These are phyloP conservation scores for Hippophae gyantsensis DNA, from an alignment of 306 rosid genomes.

Conservation along the genomic window DNA sequence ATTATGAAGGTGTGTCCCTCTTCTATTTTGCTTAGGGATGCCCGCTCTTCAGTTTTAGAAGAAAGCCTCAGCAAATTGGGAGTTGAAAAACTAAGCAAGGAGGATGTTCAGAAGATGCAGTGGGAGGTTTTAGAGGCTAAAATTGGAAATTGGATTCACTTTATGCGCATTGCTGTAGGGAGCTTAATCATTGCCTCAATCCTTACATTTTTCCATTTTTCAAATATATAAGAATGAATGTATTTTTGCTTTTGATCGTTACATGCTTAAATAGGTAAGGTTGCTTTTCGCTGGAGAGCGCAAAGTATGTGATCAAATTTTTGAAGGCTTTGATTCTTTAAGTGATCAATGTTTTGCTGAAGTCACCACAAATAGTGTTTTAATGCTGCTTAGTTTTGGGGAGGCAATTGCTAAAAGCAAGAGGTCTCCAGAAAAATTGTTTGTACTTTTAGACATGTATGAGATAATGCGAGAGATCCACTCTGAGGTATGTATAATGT, in stretches of 20 bases:
- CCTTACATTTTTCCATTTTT: no score
- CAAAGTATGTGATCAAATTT: slow-evolving; percentile 80
- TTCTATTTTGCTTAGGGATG: slow-evolving; percentile 45
- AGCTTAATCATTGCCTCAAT: slow-evolving; percentile 10
- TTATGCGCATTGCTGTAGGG: slow-evolving; percentile 95
- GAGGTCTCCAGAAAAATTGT: slow-evolving; percentile 92
- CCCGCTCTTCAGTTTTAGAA: slow-evolving; percentile 76
- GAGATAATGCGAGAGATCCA: slow-evolving; percentile 97
- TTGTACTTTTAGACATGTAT: slow-evolving; percentile 93
- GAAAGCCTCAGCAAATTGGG: slow-evolving; percentile 89
- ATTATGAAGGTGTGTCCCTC: slow-evolving; percentile 2
- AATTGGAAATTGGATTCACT: slow-evolving; percentile 98
- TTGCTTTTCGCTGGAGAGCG: slow-evolving; percentile 92
- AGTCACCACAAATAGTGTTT: slow-evolving; percentile 82
- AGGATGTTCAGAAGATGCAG: slow-evolving; percentile 89
- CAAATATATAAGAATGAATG: background rate
- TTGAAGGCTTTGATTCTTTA: slow-evolving; percentile 79
- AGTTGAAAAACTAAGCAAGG: slow-evolving; percentile 93
- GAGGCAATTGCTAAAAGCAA: slow-evolving; percentile 96
- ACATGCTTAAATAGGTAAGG: slow-evolving; percentile 59
- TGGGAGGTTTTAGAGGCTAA: slow-evolving; percentile 99
- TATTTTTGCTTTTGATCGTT: slow-evolving; percentile 8
- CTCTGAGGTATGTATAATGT: slow-evolving; percentile 51
- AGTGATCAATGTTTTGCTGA: slow-evolving; percentile 88
- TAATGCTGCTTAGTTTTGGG: slow-evolving; percentile 82